phyloP scores from a whole-genome alignment of 2,329 filamentous ascomycete genomes.

The Bipolaris zeicola region DNA sequence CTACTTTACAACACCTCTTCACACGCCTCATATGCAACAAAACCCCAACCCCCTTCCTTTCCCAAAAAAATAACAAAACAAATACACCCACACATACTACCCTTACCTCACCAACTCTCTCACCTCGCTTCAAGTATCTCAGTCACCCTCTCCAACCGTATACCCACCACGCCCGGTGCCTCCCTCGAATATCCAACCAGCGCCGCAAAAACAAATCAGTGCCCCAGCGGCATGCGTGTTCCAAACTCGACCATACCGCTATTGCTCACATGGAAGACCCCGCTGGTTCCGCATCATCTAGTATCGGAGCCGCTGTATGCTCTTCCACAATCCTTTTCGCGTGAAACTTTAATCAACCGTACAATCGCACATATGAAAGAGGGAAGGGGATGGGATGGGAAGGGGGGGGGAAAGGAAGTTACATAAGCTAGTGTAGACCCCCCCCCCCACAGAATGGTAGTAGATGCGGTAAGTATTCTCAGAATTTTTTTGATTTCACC shows the following conservation, averaged over 20 bases:
- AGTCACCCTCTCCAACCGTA: conserved; percentile 4
- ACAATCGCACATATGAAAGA: no score
- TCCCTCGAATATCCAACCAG: conserved; percentile 26
- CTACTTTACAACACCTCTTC: no score
- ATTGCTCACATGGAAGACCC: conserved; percentile 42
- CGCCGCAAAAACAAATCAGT: conserved; percentile 32
- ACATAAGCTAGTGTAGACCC: no score
- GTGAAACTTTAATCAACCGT: no score
- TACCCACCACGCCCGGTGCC: conserved; percentile 14
- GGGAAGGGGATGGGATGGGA: no score
- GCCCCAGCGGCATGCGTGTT: conserved; percentile 28
- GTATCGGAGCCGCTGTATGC: conserved; percentile 29
- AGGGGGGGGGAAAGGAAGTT: no score
- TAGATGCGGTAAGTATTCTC: no score
- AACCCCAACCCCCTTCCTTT: conserved; percentile 68
- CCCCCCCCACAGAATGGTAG: no score
- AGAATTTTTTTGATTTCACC: no score
- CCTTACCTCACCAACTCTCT: conserved; percentile 13
- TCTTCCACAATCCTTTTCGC: conserved; percentile 31
- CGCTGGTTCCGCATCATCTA: conserved; percentile 45
- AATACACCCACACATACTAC: no score
- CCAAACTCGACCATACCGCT: conserved; percentile 40
- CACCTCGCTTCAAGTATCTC: conserved; percentile 8
- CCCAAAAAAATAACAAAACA: no score
- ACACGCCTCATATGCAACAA: conserved; percentile 42